Conservation (phyloP, 768 basidiomycete genomes). For the Lactarius trivialis region DNA sequence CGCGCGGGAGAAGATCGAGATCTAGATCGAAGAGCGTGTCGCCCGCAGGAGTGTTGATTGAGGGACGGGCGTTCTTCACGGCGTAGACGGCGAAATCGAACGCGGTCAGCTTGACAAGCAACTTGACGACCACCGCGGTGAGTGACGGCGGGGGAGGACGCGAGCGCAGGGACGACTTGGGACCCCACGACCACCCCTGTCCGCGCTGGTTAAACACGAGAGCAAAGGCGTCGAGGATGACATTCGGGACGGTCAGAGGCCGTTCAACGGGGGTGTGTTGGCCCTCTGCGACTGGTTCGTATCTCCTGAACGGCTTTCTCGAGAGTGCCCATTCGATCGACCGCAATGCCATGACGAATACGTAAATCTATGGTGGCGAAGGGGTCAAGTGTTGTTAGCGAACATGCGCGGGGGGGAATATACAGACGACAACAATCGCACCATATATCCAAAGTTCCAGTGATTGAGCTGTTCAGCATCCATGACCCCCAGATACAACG, state of each 20-base stretch:
- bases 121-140: background rate
- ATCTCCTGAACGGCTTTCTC: slow-evolving; percentile 1
- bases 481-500: background rate
- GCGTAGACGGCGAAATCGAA: background rate
- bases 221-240: slow-evolving; percentile 15
- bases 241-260: background rate
- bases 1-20: background rate
- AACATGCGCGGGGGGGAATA: background rate
- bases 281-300: background rate
- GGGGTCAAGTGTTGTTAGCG: background rate
- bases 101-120: background rate
- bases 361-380: background rate
- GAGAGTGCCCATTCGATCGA: slow-evolving; percentile 14
- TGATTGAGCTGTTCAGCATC: background rate
- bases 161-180: background rate
- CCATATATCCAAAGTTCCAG: slow-evolving; percentile 11
- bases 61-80: slow-evolving; percentile 1
- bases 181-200: slow-evolving; percentile 19
- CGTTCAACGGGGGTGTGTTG: background rate
- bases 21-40: slow-evolving; percentile 10
- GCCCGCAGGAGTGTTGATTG: background rate
- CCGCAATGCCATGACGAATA: background rate
- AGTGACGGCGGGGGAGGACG: background rate
- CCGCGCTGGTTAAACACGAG: slow-evolving; percentile 17
- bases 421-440: background rate